These are phyloP conservation scores for Mortierella sp. DNA, from an alignment of 371 early-diverging fungal species.

Conservation along the genomic window DNA sequence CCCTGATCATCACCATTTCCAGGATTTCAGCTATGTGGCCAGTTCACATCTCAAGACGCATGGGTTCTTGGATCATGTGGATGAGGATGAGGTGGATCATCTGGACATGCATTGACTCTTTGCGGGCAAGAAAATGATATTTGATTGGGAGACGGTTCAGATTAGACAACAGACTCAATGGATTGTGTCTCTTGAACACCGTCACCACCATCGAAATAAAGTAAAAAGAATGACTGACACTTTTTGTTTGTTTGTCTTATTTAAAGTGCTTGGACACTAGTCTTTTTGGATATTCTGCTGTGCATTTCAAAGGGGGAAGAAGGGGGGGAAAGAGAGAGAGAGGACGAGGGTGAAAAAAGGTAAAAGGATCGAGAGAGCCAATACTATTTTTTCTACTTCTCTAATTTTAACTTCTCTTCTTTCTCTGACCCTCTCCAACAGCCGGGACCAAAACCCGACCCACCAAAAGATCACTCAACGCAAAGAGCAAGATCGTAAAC, in stretches of 20 bases:
- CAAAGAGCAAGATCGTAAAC: conserved; percentile 79
- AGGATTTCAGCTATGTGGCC: conserved; percentile 45
- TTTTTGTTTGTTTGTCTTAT: neutral
- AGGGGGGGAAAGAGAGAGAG: too few relatives aligned
- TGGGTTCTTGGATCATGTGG: conserved; percentile 27
- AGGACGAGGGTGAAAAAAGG: too few relatives aligned
- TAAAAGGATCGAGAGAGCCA: neutral
- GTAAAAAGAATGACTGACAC: too few relatives aligned
- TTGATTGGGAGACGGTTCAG: too few relatives aligned
- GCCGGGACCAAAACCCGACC: conserved; percentile 43
- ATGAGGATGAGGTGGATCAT: conserved; percentile 4
- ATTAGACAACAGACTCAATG: too few relatives aligned
- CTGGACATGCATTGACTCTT: conserved; percentile 38
- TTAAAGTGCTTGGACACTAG: neutral
- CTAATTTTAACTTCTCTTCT: conserved; percentile 34
- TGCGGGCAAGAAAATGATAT: neutral
- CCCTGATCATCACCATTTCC: conserved; percentile 49
- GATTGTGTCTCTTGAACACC: too few relatives aligned
- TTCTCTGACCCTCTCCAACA: conserved; percentile 40
- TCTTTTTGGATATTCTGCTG: neutral
- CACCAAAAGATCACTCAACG: conserved; percentile 58
- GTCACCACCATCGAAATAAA: too few relatives aligned
- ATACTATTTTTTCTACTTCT: neutral
- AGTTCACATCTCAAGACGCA: conserved; percentile 42
- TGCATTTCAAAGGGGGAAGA: neutral